Conservation (phyloP, 2,329 filamentous ascomycete species). For the Neocatenulostroma microsporum region DNA sequence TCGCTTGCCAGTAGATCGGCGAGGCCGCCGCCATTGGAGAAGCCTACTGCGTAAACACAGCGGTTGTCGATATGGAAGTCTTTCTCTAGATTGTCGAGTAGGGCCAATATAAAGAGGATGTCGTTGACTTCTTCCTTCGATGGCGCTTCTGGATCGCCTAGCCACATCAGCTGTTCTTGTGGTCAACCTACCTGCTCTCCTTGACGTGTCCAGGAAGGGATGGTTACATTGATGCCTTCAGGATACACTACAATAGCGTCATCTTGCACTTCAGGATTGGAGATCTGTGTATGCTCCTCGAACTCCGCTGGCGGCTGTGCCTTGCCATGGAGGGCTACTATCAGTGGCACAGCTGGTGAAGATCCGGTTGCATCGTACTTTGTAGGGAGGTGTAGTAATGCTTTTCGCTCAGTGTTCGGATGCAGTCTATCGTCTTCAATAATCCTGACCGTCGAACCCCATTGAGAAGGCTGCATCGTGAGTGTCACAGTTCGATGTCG, state of each 20-base stretch:
- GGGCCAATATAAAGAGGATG: slow-evolving; percentile 35
- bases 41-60: slow-evolving; percentile 40
- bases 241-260: slow-evolving; percentile 41
- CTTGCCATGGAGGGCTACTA: neutral
- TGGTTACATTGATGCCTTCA: slow-evolving; percentile 27
- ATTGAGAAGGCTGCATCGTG: neutral
- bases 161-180: slow-evolving; percentile 28
- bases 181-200: no score
- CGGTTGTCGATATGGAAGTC: slow-evolving; percentile 38
- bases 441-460: neutral
- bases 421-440: neutral
- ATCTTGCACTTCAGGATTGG: slow-evolving; percentile 36
- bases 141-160: slow-evolving; percentile 36
- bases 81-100: slow-evolving; percentile 33
- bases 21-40: slow-evolving; percentile 49
- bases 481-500: neutral
- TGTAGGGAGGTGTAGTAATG: neutral
- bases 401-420: neutral
- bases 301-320: neutral
- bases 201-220: no score
- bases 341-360: neutral
- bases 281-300: slow-evolving; percentile 31
- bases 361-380: neutral
- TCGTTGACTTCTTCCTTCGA: slow-evolving; percentile 31
- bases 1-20: slow-evolving; percentile 41